A percentile compares a stretch with the other conserved stretches of the same genome.
Evolutionary conservation across 768 basidiomycete species (phyloP).

Genomic region (Pseudohyphozyma bogoriensis): DNA sequence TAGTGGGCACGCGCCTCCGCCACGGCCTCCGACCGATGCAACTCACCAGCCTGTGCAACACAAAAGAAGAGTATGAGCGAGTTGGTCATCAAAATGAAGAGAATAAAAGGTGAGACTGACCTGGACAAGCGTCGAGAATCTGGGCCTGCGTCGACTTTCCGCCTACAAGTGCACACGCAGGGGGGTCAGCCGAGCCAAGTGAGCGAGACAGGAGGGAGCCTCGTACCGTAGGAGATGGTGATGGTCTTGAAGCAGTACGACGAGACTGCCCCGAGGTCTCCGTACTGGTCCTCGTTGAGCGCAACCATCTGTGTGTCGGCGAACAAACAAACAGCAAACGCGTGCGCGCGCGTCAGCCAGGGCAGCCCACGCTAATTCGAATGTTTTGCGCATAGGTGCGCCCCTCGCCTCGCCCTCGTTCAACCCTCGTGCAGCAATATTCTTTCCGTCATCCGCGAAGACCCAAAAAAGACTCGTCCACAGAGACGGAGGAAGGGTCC

Average conservation of each 20-base stretch:
- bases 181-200: background rate
- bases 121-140: slow-evolving; percentile 40
- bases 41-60: slow-evolving; percentile 43
- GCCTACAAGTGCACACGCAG: background rate
- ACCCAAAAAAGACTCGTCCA: too few species aligned
- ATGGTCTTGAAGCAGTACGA: slow-evolving; percentile 43
- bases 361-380: too few species aligned
- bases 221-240: slow-evolving; percentile 39
- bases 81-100: slow-evolving; percentile 44
- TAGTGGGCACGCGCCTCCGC: slow-evolving; percentile 6
- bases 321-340: too few species aligned
- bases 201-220: background rate
- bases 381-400: too few species aligned
- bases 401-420: too few species aligned
- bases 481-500: too few species aligned
- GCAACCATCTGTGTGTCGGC: slow-evolving; percentile 31
- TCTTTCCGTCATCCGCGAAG: too few species aligned
- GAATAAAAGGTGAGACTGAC: slow-evolving; percentile 40
- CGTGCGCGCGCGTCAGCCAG: too few species aligned
- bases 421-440: too few species aligned
- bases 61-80: too few species aligned
- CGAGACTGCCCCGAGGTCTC: slow-evolving; percentile 23
- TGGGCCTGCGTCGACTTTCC: slow-evolving; percentile 36
- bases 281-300: slow-evolving; percentile 27
- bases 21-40: slow-evolving; percentile 38